phyloP scores from a whole-genome alignment of 768 basidiomycete species.

The Hemileccinum impolitum region DNA sequence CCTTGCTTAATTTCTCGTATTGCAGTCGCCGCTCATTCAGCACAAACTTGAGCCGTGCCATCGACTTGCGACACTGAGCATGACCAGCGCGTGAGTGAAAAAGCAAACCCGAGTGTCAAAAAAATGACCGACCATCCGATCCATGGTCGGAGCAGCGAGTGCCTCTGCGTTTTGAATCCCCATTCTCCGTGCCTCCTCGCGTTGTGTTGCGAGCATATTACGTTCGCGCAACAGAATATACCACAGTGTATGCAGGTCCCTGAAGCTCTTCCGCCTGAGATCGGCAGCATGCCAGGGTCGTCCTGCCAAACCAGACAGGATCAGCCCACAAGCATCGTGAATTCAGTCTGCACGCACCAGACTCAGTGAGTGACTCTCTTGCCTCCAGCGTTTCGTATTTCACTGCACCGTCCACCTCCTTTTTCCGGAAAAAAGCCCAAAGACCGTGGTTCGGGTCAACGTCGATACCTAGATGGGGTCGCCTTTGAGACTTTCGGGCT shows the following conservation, averaged over 20 bases:
- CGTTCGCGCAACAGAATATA: constrained; percentile 85
- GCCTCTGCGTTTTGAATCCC: constrained; percentile 36
- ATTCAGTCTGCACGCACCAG: constrained; percentile 30
- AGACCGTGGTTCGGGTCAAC: constrained; percentile 68
- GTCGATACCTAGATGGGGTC: constrained; percentile 42
- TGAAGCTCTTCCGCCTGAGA: constrained; percentile 86
- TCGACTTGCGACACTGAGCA: constrained; percentile 81
- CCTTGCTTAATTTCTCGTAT: constrained; percentile 45
- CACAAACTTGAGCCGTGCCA: constrained; percentile 94
- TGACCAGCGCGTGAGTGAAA: constrained; percentile 4
- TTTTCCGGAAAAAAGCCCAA: constrained; percentile 71
- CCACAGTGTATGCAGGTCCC: constrained; percentile 93
- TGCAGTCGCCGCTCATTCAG: constrained; percentile 88
- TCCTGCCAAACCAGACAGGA: constrained; percentile 47
- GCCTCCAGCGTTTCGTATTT: constrained; percentile 49
- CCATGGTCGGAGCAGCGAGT: constrained; percentile 30
- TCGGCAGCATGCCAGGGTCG: constrained; percentile 86
- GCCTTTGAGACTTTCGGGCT: constrained; percentile 28
- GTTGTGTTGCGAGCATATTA: constrained; percentile 87
- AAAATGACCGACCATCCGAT: constrained; percentile 42
- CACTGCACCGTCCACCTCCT: constrained; percentile 48
- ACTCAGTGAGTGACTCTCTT: constrained; percentile 29
- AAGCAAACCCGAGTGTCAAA: background rate
- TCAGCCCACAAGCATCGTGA: constrained; percentile 1
- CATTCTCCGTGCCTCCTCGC: constrained; percentile 68